Evolutionary conservation across 352 stramenopile genomes (phyloP), one percentile per base, ranked within the genome.

Genomic region (Phytopythium aichiense): DNA sequence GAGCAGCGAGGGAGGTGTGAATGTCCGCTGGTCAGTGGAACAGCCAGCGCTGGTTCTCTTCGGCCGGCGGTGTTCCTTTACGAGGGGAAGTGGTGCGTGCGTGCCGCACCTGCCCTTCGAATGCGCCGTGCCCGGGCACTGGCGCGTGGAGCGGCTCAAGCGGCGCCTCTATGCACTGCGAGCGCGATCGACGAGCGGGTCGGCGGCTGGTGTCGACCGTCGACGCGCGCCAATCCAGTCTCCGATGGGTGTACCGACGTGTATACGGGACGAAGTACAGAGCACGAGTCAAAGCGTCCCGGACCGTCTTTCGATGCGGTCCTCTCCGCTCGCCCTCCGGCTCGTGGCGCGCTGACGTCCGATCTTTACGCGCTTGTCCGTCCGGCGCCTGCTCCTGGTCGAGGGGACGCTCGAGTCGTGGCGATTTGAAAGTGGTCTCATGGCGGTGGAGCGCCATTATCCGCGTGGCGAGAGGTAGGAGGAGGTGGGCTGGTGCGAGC

Each of bases 21-120:
- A 22, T 22, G 25, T 54, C 48, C 48, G 48, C 12, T 16, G 28
- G 12, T 54, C 48, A 54, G 48, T 54, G 48, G 48, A 54, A 31
- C 48, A 25, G 23, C 48, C 23, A 54, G 48, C 48, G 12, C 20
- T 46, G 46, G n/a, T 53, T n/a, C 18, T 6, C 40, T n/a, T 7
- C 20, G 18, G 18, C n/a, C 40, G 22, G 8, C 8, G 23, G 15
- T 33, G 46, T 31, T 35, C 28, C 48, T 54, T 13, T 35, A 54
- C 48, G 48, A 54, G 48, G 7, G 23, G 25, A 35, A 54, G 48
- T 18, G 48, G 42, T 49, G 42, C 42, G 42, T 49, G 42, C 42
- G 20, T 45, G 35, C 35, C 9, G 35, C 6, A 1, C 38, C 38
- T 45, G 38, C 38, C 16, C 38, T 45, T 45, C 13, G 13, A n/a